Evolutionary conservation across 345 rosid genomes (phyloP), one percentile per base, ranked within the genome.

Genomic region (Eucalyptus leucophloia): DNA sequence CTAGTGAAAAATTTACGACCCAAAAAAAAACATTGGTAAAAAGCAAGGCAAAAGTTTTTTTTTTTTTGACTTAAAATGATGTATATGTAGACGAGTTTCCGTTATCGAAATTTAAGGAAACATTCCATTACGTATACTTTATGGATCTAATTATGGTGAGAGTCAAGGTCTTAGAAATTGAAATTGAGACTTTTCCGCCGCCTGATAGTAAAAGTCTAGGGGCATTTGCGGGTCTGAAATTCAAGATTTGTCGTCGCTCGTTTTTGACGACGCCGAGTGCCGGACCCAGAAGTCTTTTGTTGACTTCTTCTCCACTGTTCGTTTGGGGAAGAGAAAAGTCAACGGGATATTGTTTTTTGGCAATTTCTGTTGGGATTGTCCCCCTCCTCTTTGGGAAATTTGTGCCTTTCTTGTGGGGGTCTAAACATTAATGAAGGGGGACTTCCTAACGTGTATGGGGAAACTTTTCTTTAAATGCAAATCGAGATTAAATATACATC

Each of bases 21-120:
- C 1, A 50, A 51, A 18, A 51, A 5, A 51, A 51, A 7, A 18
- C 4, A 18, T 0, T 3, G 0, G 17, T 1, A 0, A 60, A 60
- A 60, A 28, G 8, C 5, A 14, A 30, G 34, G 72, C 37, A 0
- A 62, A 30, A 7, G 3, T 2, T 30, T 30, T 28, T 28, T 60
- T 4, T 62, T 65, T 62, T 62, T 30, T 3, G 4, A 30, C 77
- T 65, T n/a, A 4, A 53, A 53, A n/a, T 65, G 37, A 65, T n/a
- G 3, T n/a, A 65, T 16, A 15, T n/a, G 18, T 1, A 14, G 19
- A 65, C 5, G 77, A 16, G 37, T 28, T 60, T 60, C 65, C 1
- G 15, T 15, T 4, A n/a, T 15, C 77, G 2, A 65, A 7, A n/a
- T 65, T 15, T 65, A 65, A n/a, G 37, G 34, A n/a, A 65, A n/a